phyloP scores from a whole-genome alignment of 2,329 filamentous ascomycete species.

The Dactylellina cionopaga region DNA sequence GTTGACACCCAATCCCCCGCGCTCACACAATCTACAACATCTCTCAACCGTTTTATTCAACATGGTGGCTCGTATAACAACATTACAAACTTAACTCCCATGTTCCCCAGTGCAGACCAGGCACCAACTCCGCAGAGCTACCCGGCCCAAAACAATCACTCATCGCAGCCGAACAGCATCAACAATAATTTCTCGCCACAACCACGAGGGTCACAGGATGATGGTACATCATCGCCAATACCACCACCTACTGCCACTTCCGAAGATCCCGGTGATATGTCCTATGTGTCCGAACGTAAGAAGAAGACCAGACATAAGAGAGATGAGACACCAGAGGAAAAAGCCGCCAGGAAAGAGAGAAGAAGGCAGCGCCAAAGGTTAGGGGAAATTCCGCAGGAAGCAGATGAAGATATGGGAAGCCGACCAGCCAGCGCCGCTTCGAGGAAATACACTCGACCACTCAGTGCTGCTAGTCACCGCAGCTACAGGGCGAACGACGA shows the following conservation, averaged over 20 bases:
- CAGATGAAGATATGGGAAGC: slow-evolving; percentile 44
- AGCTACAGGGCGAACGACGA: slow-evolving; percentile 44
- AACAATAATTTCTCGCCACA: slow-evolving; percentile 12
- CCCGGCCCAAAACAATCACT: slow-evolving; percentile 27
- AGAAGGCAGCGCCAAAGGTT: slow-evolving; percentile 35
- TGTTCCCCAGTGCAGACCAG: slow-evolving; percentile 45
- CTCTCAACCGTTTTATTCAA: slow-evolving; percentile 49
- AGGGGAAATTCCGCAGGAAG: slow-evolving; percentile 44
- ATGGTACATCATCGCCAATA: slow-evolving; percentile 10
- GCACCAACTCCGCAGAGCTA: slow-evolving; percentile 10
- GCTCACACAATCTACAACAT: slow-evolving; percentile 39
- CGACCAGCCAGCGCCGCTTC: slow-evolving; percentile 43
- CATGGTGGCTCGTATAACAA: slow-evolving; percentile 49
- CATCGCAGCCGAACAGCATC: slow-evolving; percentile 25
- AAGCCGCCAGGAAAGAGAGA: slow-evolving; percentile 28
- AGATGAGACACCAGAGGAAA: slow-evolving; percentile 42
- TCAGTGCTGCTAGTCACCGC: slow-evolving; percentile 48
- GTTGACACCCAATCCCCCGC: slow-evolving; percentile 48
- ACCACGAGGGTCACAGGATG: slow-evolving; percentile 9
- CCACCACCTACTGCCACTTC: slow-evolving; percentile 23
- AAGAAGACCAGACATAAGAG: slow-evolving; percentile 50
- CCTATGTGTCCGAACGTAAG: slow-evolving; percentile 42
- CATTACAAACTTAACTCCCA: slow-evolving; percentile 38
- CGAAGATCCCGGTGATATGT: slow-evolving; percentile 21
- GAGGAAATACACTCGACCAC: slow-evolving; percentile 42